Conservation (phyloP, 2,329 filamentous ascomycete genomes). For the Ilyonectria mors-panacis region DNA sequence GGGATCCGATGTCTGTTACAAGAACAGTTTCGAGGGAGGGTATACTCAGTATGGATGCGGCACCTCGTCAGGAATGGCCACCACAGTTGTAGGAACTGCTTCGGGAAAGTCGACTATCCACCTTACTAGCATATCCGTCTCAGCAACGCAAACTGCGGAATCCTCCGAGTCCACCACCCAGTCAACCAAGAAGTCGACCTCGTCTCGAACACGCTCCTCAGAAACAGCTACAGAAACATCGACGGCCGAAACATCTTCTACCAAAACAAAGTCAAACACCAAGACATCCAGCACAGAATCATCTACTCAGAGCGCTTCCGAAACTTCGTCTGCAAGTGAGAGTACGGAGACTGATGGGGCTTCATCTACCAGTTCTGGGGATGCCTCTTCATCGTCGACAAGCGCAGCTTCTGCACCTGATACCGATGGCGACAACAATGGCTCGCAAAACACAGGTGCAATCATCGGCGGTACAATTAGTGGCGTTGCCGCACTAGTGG, state of each 20-base stretch:
- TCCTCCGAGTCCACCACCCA: slow-evolving; percentile 59
- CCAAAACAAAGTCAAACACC: slow-evolving; percentile 13
- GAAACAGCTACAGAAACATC: slow-evolving; percentile 30
- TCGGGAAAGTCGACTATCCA: slow-evolving; percentile 55
- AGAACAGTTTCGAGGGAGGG: slow-evolving; percentile 68
- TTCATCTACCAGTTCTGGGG: slow-evolving; percentile 38
- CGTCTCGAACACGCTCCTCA: background rate
- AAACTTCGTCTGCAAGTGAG: slow-evolving; percentile 29
- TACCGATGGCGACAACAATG: slow-evolving; percentile 45
- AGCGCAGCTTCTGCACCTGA: slow-evolving; percentile 48
- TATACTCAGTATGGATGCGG: slow-evolving; percentile 72
- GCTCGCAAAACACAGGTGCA: slow-evolving; percentile 59
- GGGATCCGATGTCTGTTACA: slow-evolving; percentile 68
- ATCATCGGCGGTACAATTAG: slow-evolving; percentile 70
- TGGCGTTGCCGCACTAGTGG: slow-evolving; percentile 63
- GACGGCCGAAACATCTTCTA: slow-evolving; percentile 14
- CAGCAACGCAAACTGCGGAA: slow-evolving; percentile 58
- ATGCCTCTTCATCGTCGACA: slow-evolving; percentile 37
- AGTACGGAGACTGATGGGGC: slow-evolving; percentile 40
- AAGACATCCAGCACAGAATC: slow-evolving; percentile 21
- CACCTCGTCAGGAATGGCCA: slow-evolving; percentile 61
- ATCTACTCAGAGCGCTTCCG: slow-evolving; percentile 3
- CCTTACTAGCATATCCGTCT: slow-evolving; percentile 58
- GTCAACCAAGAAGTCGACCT: slow-evolving; percentile 45
- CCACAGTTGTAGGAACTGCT: slow-evolving; percentile 64